Percentiles rank a stretch among this genome's conserved stretches.
Evolutionary conservation across 148 eudicot species (phyloP).

Genomic region (Fagopyrum esculentum): DNA sequence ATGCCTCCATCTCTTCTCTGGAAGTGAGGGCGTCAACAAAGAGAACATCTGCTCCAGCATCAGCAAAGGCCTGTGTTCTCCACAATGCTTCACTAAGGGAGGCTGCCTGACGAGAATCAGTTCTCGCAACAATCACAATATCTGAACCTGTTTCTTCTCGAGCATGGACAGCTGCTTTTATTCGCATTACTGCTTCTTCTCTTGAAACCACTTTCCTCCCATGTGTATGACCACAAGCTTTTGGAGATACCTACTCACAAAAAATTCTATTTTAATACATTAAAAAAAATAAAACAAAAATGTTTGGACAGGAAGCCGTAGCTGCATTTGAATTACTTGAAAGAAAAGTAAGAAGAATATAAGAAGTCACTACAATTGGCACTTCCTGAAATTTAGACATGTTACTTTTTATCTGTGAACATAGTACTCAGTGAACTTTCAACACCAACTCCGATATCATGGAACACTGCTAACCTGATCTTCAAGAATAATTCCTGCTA

Average conservation of each 20-base stretch:
- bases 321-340: background rate
- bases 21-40: constrained; percentile 89
- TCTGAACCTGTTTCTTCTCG: constrained; percentile 80
- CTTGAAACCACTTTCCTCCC: constrained; percentile 90
- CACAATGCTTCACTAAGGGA: constrained; percentile 81
- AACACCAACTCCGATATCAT: background rate
- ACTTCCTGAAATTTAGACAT: background rate
- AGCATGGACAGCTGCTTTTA: constrained; percentile 96
- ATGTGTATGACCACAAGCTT: constrained; percentile 95
- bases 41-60: constrained; percentile 92
- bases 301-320: background rate
- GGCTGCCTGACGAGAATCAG: constrained; percentile 94
- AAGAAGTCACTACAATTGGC: background rate
- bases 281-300: background rate
- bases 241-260: constrained; percentile 73
- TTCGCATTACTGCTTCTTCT: constrained; percentile 86
- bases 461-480: constrained; percentile 61
- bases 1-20: constrained; percentile 77
- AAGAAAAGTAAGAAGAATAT: background rate
- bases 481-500: constrained; percentile 95
- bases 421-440: constrained; percentile 1
- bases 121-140: constrained; percentile 88
- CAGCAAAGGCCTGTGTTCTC: constrained; percentile 80
- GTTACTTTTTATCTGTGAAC: background rate
- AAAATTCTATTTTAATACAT: background rate